Percentiles rank a stretch among this genome's conserved stretches.
phyloP scores from a whole-genome alignment of 129 eudicot genomes.

The Lonicera japonica region DNA sequence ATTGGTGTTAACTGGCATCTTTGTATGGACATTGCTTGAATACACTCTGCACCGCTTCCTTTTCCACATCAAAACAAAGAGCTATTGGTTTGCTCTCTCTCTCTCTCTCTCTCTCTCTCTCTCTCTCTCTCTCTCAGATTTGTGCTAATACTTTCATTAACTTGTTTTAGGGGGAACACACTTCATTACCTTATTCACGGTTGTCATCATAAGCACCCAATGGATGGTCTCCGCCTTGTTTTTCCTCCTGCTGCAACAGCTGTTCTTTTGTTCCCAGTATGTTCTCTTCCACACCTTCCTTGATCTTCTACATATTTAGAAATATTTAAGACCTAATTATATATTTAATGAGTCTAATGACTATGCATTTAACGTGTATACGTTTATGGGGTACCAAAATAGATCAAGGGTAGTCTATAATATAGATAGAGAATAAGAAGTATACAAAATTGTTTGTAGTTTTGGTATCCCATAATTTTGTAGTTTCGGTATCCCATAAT shows the following conservation, averaged over 20 bases:
- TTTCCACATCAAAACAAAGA: conserved; percentile 82
- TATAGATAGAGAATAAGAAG: no score
- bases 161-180: conserved; percentile 69
- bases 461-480: no score
- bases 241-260: conserved; percentile 99
- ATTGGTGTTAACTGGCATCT: conserved; percentile 51
- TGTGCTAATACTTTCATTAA: not conserved
- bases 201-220: conserved; percentile 98
- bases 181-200: conserved; percentile 92
- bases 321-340: not conserved
- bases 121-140: not conserved
- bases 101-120: not conserved
- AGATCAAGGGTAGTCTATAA: no score
- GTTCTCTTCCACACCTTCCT: conserved; percentile 13
- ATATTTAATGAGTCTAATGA: no score
- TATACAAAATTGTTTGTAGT: no score
- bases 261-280: conserved; percentile 67
- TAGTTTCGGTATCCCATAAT: no score
- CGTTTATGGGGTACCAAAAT: no score
- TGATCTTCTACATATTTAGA: not conserved
- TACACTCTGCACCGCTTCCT: conserved; percentile 87
- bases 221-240: conserved; percentile 94
- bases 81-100: conserved; percentile 58
- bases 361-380: no score
- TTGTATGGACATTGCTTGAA: conserved; percentile 80